Evolutionary conservation across 176 grass and related monocot species (phyloP).

Genomic region (Phoenix roebelenii): DNA sequence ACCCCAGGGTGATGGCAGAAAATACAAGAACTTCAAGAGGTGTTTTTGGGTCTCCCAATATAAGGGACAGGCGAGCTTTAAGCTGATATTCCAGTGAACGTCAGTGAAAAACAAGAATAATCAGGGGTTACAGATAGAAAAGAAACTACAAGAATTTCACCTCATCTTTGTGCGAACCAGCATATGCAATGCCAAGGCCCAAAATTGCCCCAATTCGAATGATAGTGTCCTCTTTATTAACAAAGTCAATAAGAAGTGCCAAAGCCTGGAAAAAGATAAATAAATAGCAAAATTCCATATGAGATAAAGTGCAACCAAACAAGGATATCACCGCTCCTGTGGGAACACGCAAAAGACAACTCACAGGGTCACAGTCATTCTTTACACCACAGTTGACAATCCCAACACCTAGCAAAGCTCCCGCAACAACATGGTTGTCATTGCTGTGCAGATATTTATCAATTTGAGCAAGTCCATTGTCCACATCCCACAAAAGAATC

Average conservation of each 20-base stretch:
- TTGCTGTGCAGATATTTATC: constrained; percentile 90
- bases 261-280: constrained; percentile 45
- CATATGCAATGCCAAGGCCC: constrained; percentile 94
- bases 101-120: constrained; percentile 18
- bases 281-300: too few species aligned
- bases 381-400: constrained; percentile 86
- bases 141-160: constrained; percentile 19
- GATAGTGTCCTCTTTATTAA: constrained; percentile 76
- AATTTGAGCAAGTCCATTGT: constrained; percentile 75
- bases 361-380: constrained; percentile 93
- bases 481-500: constrained; percentile 96
- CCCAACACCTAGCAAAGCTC: constrained; percentile 90
- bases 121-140: not conserved
- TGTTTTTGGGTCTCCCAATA: constrained; percentile 71
- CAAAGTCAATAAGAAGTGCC: constrained; percentile 83
- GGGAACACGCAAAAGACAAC: constrained; percentile 1
- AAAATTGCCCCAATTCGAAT: constrained; percentile 90
- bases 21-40: constrained; percentile 86
- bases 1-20: constrained; percentile 70
- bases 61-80: constrained; percentile 49
- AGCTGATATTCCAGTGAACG: constrained; percentile 41
- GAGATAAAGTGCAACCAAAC: too few species aligned
- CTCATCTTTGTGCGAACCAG: constrained; percentile 91
- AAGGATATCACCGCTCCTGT: too few species aligned
- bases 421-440: constrained; percentile 89